phyloP scores from a whole-genome alignment of 73 alveolate species.

The Blepharisma japonicum region DNA sequence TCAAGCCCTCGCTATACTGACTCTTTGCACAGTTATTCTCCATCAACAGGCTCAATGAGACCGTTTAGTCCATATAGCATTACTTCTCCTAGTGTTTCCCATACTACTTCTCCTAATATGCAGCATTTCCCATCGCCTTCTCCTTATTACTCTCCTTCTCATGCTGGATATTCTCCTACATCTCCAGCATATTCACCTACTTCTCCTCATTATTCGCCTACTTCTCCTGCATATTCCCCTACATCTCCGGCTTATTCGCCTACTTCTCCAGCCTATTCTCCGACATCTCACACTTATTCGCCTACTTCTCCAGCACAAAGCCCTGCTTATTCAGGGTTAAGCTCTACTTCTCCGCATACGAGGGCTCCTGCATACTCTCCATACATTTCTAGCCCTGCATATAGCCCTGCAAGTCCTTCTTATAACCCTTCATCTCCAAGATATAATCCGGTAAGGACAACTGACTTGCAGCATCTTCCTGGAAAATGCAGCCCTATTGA shows the following conservation, averaged over 20 bases:
- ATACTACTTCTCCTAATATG: conserved; percentile 25
- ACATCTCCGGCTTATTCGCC: conserved; percentile 60
- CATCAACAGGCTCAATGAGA: conserved; percentile 5
- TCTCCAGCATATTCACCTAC: conserved; percentile 58
- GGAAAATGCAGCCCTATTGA: conserved; percentile 16
- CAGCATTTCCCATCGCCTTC: conserved; percentile 4
- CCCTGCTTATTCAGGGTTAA: not conserved
- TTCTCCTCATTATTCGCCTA: conserved; percentile 56
- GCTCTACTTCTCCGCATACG: not conserved
- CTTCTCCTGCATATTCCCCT: conserved; percentile 58
- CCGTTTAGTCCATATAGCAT: conserved; percentile 18
- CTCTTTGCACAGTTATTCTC: conserved; percentile 13
- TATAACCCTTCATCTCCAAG: conserved; percentile 16
- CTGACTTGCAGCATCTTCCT: not conserved
- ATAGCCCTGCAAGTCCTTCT: conserved; percentile 14
- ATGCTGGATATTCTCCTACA: conserved; percentile 45
- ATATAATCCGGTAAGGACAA: not conserved
- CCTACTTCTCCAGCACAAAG: conserved; percentile 22
- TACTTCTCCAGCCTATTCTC: conserved; percentile 56
- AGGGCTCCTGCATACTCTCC: not conserved
- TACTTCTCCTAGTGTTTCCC: conserved; percentile 22
- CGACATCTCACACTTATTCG: conserved; percentile 42
- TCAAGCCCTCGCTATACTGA: conserved; percentile 25
- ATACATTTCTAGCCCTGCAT: conserved; percentile 14
- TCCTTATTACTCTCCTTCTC: conserved; percentile 30